phyloP scores from a whole-genome alignment of 2,329 filamentous ascomycete genomes.

The Gyromitra esculenta region DNA sequence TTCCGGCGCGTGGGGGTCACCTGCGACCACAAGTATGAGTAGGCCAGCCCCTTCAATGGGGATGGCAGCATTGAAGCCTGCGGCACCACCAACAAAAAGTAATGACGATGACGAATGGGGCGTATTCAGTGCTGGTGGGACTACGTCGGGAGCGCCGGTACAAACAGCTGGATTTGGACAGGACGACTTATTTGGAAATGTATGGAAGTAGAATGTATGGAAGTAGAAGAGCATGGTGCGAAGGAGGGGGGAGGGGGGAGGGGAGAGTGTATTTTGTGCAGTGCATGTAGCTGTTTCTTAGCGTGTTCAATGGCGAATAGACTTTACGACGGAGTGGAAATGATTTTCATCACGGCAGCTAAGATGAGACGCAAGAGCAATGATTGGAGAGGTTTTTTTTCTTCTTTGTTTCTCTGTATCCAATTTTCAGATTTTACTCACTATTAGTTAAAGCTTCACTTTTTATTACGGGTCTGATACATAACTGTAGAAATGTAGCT shows the following conservation, averaged over 20 bases:
- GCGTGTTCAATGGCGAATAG: slow-evolving; percentile 28
- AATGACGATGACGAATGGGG: slow-evolving; percentile 55
- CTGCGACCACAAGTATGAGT: slow-evolving; percentile 64
- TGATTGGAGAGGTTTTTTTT: slow-evolving; percentile 33
- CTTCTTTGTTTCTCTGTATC: slow-evolving; percentile 39
- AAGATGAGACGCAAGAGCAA: slow-evolving; percentile 19
- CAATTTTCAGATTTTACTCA: slow-evolving; percentile 33
- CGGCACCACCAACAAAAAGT: slow-evolving; percentile 62
- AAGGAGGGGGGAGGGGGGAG: not conserved
- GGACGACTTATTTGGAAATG: slow-evolving; percentile 94
- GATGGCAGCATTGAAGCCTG: slow-evolving; percentile 58
- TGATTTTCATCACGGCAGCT: slow-evolving; percentile 12
- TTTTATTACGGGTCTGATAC: slow-evolving; percentile 22
- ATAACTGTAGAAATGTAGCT: slow-evolving; percentile 9
- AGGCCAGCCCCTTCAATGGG: slow-evolving; percentile 28
- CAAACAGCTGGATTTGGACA: slow-evolving; percentile 66
- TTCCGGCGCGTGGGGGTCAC: slow-evolving; percentile 47
- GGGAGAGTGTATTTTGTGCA: not conserved
- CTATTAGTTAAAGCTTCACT: slow-evolving; percentile 38
- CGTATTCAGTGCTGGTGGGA: slow-evolving; percentile 60
- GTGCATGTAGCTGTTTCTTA: slow-evolving; percentile 32
- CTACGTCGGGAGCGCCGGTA: slow-evolving; percentile 64
- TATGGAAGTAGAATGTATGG: slow-evolving; percentile 75
- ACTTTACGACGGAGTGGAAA: slow-evolving; percentile 26
- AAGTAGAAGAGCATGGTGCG: not conserved